Evolutionary conservation across 1,139 yeast species (phyloP).

Genomic region (Pichia sp.): DNA sequence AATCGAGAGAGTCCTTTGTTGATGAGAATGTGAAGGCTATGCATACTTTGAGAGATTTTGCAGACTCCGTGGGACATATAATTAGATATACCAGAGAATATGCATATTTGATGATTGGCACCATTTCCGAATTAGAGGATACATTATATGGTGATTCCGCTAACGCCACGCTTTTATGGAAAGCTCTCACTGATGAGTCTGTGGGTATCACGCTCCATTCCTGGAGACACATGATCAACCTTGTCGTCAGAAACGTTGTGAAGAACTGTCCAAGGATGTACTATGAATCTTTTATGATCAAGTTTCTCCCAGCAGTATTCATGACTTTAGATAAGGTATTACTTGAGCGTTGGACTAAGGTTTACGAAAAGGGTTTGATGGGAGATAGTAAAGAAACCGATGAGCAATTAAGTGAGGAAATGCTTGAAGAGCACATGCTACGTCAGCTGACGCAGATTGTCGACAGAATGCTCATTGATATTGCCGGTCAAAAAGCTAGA

Average conservation of each 20-base stretch:
- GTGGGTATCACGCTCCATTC: constrained; percentile 89
- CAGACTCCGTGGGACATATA: constrained; percentile 97
- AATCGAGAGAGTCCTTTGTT: constrained; percentile 88
- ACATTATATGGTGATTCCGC: constrained; percentile 83
- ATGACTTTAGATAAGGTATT: constrained; percentile 65
- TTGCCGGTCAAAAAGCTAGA: constrained; percentile 59
- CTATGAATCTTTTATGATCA: constrained; percentile 64
- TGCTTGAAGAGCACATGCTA: constrained; percentile 95
- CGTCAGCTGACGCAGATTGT: constrained; percentile 91
- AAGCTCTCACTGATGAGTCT: constrained; percentile 78
- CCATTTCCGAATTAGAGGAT: constrained; percentile 84
- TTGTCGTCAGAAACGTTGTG: constrained; percentile 78
- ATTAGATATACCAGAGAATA: constrained; percentile 94
- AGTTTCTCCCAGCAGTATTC: constrained; percentile 71
- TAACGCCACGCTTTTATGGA: constrained; percentile 71
- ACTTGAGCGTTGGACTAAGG: constrained; percentile 67
- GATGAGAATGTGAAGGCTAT: constrained; percentile 94
- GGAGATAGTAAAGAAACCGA: constrained; percentile 66
- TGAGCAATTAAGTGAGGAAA: constrained; percentile 87
- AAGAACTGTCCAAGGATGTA: constrained; percentile 77
- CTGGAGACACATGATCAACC: constrained; percentile 94
- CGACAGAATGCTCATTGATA: constrained; percentile 82
- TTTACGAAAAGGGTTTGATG: constrained; percentile 62
- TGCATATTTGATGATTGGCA: constrained; percentile 84
- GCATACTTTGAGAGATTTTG: constrained; percentile 89